phyloP scores from a whole-genome alignment of 2,329 filamentous ascomycete genomes.

The Colletotrichum tropicicola region DNA sequence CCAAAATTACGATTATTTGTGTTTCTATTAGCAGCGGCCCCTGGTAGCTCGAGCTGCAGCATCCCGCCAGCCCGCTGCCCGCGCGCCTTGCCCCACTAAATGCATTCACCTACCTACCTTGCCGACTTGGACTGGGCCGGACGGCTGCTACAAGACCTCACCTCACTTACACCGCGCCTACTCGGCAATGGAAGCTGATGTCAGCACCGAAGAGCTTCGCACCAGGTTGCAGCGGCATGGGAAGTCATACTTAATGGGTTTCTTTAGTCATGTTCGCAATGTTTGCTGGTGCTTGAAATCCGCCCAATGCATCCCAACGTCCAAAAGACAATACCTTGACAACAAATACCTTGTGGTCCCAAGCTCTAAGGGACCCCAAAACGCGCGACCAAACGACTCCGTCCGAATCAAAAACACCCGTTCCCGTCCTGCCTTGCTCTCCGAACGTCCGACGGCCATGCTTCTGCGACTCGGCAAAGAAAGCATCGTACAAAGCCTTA shows the following conservation, averaged over 20 bases:
- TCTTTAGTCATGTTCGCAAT: constrained; percentile 27
- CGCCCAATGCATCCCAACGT: constrained; percentile 27
- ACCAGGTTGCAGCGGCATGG: too few species aligned
- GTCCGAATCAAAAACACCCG: constrained; percentile 23
- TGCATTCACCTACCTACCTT: not conserved
- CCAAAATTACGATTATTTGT: constrained; percentile 14
- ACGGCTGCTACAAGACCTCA: too few species aligned
- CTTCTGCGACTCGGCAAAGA: constrained; percentile 21
- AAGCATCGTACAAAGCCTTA: constrained; percentile 26
- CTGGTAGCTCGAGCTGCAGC: constrained; percentile 20
- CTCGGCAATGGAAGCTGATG: too few species aligned
- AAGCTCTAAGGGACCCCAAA: constrained; percentile 20
- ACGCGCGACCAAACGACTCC: constrained; percentile 22
- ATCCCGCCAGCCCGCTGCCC: constrained; percentile 15
- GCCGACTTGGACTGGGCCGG: not conserved
- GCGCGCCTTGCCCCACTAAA: constrained; percentile 5
- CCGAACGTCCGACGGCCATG: constrained; percentile 20
- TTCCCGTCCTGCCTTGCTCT: constrained; percentile 13
- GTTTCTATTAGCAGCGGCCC: constrained; percentile 3
- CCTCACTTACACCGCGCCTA: too few species aligned
- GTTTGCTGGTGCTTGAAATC: constrained; percentile 26
- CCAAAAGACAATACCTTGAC: not conserved
- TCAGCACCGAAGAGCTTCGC: too few species aligned
- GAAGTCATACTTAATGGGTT: too few species aligned
- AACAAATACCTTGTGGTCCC: constrained; percentile 11